Evolutionary conservation across 192 early-diverging fungal species (phyloP), one percentile per base, ranked within the genome.

Genomic region (Rhizophagus prolifer): DNA sequence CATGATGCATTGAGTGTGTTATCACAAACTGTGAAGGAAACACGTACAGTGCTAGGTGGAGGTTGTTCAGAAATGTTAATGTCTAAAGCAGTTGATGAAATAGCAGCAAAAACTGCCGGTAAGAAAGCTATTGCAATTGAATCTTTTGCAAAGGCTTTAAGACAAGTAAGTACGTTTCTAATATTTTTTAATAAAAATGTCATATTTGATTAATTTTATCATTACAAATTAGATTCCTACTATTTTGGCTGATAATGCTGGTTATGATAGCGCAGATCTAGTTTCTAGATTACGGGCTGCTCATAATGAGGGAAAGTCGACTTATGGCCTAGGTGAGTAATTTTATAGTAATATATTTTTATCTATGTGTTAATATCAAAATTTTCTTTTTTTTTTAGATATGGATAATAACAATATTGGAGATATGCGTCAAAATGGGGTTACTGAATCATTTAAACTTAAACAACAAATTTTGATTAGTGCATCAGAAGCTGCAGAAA

Each of bases 51-150:
- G 1, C 87, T 96, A 12, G 97, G 96, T 34, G 98, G 98, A 58
- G 96, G 98, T 16, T 99, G 96, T 86, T 89, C 95, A 9, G 97
- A 99, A 85, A 95, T 94, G 86, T 86, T 99, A 74, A 99, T 99
- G 97, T 92, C 95, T 73, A 94, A 94, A 86, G 95, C 95, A 65
- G 96, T 97, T 69, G 97, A 99, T 75, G 95, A 96, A 75, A 85
- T 93, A 26, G 96, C 97, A 41, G 92, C 92, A 72, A 91, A 85
- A 71, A 97, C 95, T 30, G 86, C 97, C 30, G 97, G 97, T 59
- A 99, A 99, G 84, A 91, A 96, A 82, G 93, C 96, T 8, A 92
- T 98, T 67, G 96, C 97, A 34, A 91, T 96, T 64, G 97, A 98
- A 85, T 86, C 92, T 30, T 99, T 99, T 90, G 95, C 97, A 25